phyloP scores from a whole-genome alignment of 2,329 filamentous ascomycete genomes.

The Colletotrichum melonis region DNA sequence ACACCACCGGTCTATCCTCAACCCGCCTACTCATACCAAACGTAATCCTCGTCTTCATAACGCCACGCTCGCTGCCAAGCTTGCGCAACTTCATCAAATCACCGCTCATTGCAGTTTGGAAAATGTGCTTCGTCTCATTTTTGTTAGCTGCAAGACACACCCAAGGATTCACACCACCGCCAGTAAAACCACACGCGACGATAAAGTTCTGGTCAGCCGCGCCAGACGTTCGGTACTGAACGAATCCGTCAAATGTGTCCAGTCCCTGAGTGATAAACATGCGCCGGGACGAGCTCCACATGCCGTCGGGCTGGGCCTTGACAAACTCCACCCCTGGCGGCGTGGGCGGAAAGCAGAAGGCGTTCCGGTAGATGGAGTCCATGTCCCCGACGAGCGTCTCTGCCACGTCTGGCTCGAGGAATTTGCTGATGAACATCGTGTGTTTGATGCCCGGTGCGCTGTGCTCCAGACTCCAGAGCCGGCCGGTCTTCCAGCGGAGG shows the following conservation, averaged over 20 bases:
- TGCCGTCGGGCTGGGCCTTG: background rate
- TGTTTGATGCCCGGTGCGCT: background rate
- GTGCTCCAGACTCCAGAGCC: background rate
- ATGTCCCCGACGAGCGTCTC: background rate
- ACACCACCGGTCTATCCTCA: background rate
- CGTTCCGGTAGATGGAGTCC: background rate
- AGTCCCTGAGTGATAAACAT: background rate
- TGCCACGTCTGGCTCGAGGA: background rate
- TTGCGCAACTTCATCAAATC: background rate
- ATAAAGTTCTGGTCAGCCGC: background rate
- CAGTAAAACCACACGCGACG: background rate
- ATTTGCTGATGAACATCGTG: background rate
- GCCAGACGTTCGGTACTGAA: background rate
- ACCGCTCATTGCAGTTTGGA: background rate
- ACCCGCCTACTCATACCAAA: background rate
- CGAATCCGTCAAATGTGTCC: background rate
- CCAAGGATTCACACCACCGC: background rate
- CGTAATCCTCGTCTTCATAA: background rate
- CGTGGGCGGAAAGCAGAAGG: background rate
- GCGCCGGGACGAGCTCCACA: background rate
- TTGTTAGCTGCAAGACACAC: background rate
- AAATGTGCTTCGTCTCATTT: background rate
- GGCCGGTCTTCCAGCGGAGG: background rate
- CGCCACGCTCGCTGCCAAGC: background rate
- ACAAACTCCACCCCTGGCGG: background rate